Evolutionary conservation across 306 rosid genomes (phyloP), one percentile per base, ranked within the genome.

Genomic region (Quercus bicolor): DNA sequence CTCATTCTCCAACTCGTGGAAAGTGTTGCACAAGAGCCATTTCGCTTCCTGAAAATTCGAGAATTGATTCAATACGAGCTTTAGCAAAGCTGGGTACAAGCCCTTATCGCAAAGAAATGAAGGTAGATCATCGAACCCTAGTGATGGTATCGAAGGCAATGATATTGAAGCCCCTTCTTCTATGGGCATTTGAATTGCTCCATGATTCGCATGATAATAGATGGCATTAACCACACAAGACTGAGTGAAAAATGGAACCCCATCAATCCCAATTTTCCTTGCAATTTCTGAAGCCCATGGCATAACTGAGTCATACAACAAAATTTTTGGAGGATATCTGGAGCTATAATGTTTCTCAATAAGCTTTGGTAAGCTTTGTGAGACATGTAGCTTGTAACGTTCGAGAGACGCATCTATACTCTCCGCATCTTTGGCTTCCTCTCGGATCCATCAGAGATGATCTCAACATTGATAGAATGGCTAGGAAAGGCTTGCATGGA

Each of bases 221-320:
- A 79, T 79, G 20, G 48, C 20, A 6, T 24, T 84, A 3, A 78
- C 45, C 1, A 79, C 66, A 18, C 78, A 62, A 1, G 79, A 71
- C 33, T 78, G 85, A 5, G 88, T 78, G 53, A 78, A 81, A 54
- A 85, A 59, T 0, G 86, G 79, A 29, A 76, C 88, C 29, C 56
- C 78, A 4, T 53, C 62, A 1, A 85, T 34, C 9, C 84, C 88
- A 18, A 23, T 70, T 1, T 72, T 48, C 66, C 64, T 61, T 13
- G 88, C 86, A 3, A 82, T 72, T 6, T 79, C 76, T 43, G 79
- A 54, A 57, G 66, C 81, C 84, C 84, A 79, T 20, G 86, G 82
- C 78, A 79, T 71, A 1, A 18, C 15, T 1, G 81, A 75, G 73
- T 85, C 84, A 19, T 79, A 85, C 3, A 85, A 26, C 21, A 85